A percentile compares a stretch with the other conserved stretches of the same genome.
Evolutionary conservation across 208 protist genomes (phyloP).

Genomic region (Trypanosoma boissoni): DNA sequence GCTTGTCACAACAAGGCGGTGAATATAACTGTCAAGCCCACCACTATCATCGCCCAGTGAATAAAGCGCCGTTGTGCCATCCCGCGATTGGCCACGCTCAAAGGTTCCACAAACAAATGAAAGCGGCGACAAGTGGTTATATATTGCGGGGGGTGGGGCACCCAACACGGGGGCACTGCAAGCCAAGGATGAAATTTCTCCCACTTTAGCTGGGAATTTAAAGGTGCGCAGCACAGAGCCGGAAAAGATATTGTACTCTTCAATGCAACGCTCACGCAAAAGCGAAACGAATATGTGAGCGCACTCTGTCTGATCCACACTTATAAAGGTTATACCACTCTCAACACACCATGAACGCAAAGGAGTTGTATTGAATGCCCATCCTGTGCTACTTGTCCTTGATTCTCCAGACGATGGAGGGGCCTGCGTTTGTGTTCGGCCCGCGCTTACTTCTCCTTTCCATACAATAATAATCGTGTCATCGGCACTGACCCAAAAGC

Average conservation of each 20-base stretch:
- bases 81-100: slow-evolving; percentile 19
- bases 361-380: slow-evolving; percentile 5
- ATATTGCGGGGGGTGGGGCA: not conserved
- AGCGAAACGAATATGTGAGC: slow-evolving; percentile 56
- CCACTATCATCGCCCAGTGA: not conserved
- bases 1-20: slow-evolving; percentile 21
- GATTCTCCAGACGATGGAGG: not conserved
- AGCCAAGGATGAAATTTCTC: slow-evolving; percentile 34
- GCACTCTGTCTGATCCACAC: slow-evolving; percentile 37
- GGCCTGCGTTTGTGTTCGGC: not conserved
- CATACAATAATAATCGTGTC: slow-evolving; percentile 68
- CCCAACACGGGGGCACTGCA: not conserved
- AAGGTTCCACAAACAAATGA: slow-evolving; percentile 26
- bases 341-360: slow-evolving; percentile 47
- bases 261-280: slow-evolving; percentile 37
- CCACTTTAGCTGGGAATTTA: slow-evolving; percentile 32
- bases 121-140: not conserved
- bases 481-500: slow-evolving; percentile 73
- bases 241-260: slow-evolving; percentile 77
- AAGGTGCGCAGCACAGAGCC: slow-evolving; percentile 39
- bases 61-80: slow-evolving; percentile 28
- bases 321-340: slow-evolving; percentile 46
- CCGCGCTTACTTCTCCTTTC: slow-evolving; percentile 19
- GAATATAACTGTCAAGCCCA: not conserved
- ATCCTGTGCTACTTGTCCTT: slow-evolving; percentile 1